Evolutionary conservation across 192 early-diverging fungal genomes (phyloP), one percentile per base, ranked within the genome.

Genomic region (Coemansia sp.): DNA sequence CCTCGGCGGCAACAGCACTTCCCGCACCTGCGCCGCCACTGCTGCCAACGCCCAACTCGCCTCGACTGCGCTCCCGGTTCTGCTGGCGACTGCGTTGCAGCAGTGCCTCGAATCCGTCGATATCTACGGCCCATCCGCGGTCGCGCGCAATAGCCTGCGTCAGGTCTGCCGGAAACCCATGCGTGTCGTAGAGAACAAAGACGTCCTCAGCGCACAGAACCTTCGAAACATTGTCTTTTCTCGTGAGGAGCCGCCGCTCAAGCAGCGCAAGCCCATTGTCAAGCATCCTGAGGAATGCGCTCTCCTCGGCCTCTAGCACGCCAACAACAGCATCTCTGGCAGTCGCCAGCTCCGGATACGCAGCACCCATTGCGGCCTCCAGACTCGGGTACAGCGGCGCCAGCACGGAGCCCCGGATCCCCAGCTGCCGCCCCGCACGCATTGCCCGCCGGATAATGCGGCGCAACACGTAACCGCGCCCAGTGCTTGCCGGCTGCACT

Each of bases 391-490:
- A 95, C 44, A 99, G 86, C 21, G 86, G 87, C 7, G 96, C 91
- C 63, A 99, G 93, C 79, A 99, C 96, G 11, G 73, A 74, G 11
- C 92, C 95, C 56, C 85, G 85, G 23, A 92, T 89, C 60, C 94
- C 91, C 40, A 99, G 93, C 70, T 92, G 90, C 70, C 91, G 92
- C 53, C 97, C 89, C 40, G 91, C 97, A 67, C 96, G 86, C 19
- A 89, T 91, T 65, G 94, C 97, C 67, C 97, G 90, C 56, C 97
- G 89, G 37, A 99, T 85, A 70, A 99, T 98, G 67, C 97, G 87
- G 66, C 97, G 92, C 72, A 99, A 85, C 8, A 99, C 96, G 81
- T 99, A 99, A 18, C 97, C 97, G 74, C 97, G 93, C n/a, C 97
- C 97, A 62, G 95, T 94, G 76, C 97, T 99, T 69, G 89, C 92